Percentiles rank a stretch among this genome's conserved stretches.
phyloP scores from a whole-genome alignment of 805 yeast species.

The Huiozyma naganishii region DNA sequence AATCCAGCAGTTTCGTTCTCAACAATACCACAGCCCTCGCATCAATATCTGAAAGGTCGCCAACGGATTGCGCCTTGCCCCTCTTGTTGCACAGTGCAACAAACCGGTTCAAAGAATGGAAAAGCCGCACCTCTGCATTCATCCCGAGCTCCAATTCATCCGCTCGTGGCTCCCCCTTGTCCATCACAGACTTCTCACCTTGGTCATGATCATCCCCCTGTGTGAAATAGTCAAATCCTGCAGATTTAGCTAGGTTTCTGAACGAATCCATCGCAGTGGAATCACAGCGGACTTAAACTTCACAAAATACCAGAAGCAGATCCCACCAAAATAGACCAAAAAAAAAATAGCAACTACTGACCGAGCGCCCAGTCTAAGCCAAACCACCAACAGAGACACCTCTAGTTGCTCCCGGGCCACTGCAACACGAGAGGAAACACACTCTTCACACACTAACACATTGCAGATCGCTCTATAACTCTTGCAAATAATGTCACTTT shows the following conservation, averaged over 20 bases:
- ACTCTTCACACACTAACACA: background rate
- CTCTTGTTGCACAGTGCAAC: slow-evolving; percentile 11
- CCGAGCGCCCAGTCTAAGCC: too few species aligned
- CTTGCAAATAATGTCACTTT: too few species aligned
- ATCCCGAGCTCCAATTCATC: background rate
- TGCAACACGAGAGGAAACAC: too few species aligned
- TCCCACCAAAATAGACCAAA: too few species aligned
- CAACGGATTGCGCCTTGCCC: background rate
- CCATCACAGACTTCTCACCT: background rate
- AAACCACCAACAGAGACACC: too few species aligned
- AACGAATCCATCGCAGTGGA: too few species aligned
- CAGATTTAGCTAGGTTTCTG: background rate
- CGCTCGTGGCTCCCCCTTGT: background rate
- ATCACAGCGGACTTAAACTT: too few species aligned
- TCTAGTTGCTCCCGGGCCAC: too few species aligned
- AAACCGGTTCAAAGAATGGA: slow-evolving; percentile 17
- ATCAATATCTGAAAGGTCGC: slow-evolving; percentile 2
- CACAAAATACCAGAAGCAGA: too few species aligned
- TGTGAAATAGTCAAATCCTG: background rate
- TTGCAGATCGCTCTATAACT: background rate
- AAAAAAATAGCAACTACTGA: too few species aligned
- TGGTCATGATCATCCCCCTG: background rate
- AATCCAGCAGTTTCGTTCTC: background rate
- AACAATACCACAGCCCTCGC: slow-evolving; percentile 2
- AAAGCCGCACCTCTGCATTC: slow-evolving; percentile 12